Evolutionary conservation across 2,329 filamentous ascomycete species (phyloP).

Genomic region (Fusarium brevicatenulatum): DNA sequence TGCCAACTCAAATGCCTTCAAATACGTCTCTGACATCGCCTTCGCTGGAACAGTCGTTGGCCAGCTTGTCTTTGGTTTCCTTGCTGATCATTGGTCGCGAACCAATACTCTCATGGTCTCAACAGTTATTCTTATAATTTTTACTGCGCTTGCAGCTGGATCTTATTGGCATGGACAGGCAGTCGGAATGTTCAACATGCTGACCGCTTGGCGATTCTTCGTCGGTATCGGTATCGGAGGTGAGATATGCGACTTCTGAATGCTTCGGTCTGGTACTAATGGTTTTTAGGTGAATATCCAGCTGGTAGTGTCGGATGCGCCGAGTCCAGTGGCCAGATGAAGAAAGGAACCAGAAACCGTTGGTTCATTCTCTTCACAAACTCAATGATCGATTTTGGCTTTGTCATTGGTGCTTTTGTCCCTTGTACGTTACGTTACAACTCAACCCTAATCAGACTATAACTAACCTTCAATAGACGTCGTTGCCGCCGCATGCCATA

Average conservation of each 20-base stretch:
- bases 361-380: slow-evolving; percentile 96
- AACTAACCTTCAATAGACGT: slow-evolving; percentile 48
- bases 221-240: slow-evolving; percentile 81
- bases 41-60: slow-evolving; percentile 89
- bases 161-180: slow-evolving; percentile 78
- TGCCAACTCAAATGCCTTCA: slow-evolving; percentile 71
- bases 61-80: slow-evolving; percentile 82
- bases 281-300: slow-evolving; percentile 69
- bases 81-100: slow-evolving; percentile 85
- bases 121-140: slow-evolving; percentile 85
- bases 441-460: neutral
- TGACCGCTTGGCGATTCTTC: slow-evolving; percentile 88
- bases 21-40: slow-evolving; percentile 82
- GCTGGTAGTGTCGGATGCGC: slow-evolving; percentile 86
- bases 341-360: slow-evolving; percentile 81
- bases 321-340: slow-evolving; percentile 85
- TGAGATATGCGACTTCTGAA: slow-evolving; percentile 39
- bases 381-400: slow-evolving; percentile 85
- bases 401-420: slow-evolving; percentile 82
- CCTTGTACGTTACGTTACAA: slow-evolving; percentile 57
- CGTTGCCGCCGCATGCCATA: slow-evolving; percentile 65
- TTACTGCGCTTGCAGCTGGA: slow-evolving; percentile 81
- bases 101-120: slow-evolving; percentile 84
- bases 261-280: neutral
- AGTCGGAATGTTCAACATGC: slow-evolving; percentile 76